A percentile compares a stretch with the other conserved stretches of the same genome.
Evolutionary conservation across 192 early-diverging fungal genomes (phyloP).

Genomic region (Entophlyctis luteolus): DNA sequence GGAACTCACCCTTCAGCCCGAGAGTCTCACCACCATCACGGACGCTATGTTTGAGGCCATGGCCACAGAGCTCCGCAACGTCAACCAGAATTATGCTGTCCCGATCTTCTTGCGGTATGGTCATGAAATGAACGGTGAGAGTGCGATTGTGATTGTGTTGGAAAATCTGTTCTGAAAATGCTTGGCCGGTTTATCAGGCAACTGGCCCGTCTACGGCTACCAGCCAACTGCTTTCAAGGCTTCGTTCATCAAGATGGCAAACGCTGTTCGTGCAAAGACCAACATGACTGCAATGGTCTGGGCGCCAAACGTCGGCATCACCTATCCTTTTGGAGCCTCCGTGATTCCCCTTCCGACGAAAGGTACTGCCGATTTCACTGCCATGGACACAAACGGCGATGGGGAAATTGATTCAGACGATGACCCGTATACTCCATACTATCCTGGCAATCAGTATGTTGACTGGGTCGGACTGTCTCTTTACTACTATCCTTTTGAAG

Average conservation of each 20-base stretch:
- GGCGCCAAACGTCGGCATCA: constrained; percentile 42
- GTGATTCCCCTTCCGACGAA: neutral
- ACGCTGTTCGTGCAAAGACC: constrained; percentile 27
- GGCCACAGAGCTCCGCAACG: constrained; percentile 9
- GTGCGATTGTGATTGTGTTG: neutral
- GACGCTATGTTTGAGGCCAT: constrained; percentile 21
- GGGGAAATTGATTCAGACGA: constrained; percentile 25
- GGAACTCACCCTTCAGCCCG: constrained; percentile 32
- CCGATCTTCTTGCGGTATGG: constrained; percentile 42
- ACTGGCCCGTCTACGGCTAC: constrained; percentile 27
- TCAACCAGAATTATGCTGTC: constrained; percentile 32
- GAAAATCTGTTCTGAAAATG: neutral
- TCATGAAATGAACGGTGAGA: constrained; percentile 51
- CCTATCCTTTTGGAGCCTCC: constrained; percentile 33
- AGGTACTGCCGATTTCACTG: constrained; percentile 16
- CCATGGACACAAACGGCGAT: constrained; percentile 36
- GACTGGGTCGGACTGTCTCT: constrained; percentile 44
- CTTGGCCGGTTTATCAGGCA: neutral
- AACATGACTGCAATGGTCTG: constrained; percentile 51
- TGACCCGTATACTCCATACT: constrained; percentile 41
- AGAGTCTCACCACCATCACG: constrained; percentile 10
- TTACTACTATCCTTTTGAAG: constrained; percentile 26
- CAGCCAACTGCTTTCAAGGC: constrained; percentile 27
- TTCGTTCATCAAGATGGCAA: constrained; percentile 28
- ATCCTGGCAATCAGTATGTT: constrained; percentile 39